phyloP scores from a whole-genome alignment of 2,329 filamentous ascomycete genomes.

The Colletotrichum musicola region DNA sequence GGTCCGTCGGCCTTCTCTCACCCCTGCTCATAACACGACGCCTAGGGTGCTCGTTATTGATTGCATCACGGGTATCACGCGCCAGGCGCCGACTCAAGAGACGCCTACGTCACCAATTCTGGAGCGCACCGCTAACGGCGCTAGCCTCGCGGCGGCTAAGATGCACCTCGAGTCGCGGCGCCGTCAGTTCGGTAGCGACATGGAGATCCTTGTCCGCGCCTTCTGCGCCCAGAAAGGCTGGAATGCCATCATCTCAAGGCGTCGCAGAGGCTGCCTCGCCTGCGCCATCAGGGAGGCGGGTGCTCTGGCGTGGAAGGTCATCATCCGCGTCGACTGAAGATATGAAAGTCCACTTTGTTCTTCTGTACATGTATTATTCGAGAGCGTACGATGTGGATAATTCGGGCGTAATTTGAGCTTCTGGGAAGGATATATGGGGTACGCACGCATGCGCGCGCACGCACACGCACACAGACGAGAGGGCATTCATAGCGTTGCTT shows the following conservation, averaged over 20 bases:
- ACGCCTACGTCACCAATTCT: conserved; percentile 64
- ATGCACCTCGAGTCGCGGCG: conserved; percentile 70
- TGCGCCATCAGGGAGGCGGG: conserved; percentile 83
- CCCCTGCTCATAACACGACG: conserved; percentile 44
- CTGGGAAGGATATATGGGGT: background rate
- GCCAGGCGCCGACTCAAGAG: conserved; percentile 56
- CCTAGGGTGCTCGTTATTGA: conserved; percentile 71
- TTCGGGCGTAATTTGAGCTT: conserved; percentile 12
- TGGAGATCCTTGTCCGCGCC: conserved; percentile 79
- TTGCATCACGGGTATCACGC: conserved; percentile 68
- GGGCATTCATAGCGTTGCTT: conserved; percentile 34
- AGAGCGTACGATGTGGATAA: background rate
- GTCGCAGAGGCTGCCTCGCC: conserved; percentile 76
- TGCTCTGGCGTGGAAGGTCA: conserved; percentile 76
- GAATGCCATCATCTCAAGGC: conserved; percentile 78
- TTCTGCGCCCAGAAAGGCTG: conserved; percentile 80
- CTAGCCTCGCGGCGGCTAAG: conserved; percentile 59
- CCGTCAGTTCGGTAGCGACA: conserved; percentile 72
- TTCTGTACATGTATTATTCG: conserved; percentile 8
- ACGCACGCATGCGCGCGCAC: conserved; percentile 8
- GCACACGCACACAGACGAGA: conserved; percentile 15
- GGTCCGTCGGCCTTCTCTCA: conserved; percentile 49
- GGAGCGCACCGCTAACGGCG: conserved; percentile 51
- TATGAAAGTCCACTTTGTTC: background rate
- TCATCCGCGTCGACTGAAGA: conserved; percentile 68